Base-by-base conservation (phyloP, 179 eudicot species). In the Patellifolia procumbens region DNA sequence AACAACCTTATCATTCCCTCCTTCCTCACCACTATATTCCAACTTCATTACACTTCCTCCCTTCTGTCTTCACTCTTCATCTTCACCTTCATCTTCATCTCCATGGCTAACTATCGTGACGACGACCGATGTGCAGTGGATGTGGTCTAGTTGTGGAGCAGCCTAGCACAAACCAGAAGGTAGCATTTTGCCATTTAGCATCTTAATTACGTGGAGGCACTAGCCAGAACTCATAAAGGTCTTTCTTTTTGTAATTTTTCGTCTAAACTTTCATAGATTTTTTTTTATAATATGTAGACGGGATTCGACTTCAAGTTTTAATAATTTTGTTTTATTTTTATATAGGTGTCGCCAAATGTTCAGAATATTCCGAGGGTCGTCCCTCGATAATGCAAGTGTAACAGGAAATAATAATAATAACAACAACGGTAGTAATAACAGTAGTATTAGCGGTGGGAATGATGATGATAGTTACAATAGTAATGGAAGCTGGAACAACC, bases 401-500 rank as follows among this genome's bases (percentile, higher is more conserved):
- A n/a, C n/a, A n/a, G n/a, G n/a, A n/a, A n/a, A n/a, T n/a, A n/a
- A n/a, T n/a, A n/a, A n/a, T n/a, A n/a, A n/a, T n/a, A n/a, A n/a
- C 39, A 32, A 35, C 6, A 24, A 12, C 19, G 13, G 19, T 12
- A 26, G 53, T 11, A 45, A 32, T 15, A 45, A 34, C 16, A 43
- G 12, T 68, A 67, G 32, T 42, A 35, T 0, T 10, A 37, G 26
- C 12, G 39, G 5, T 39, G 46, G 35, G 9, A 31, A 68, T 9
- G 58, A 68, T 17, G 55, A 26, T 68, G 42, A 24, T 5, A 15
- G 1, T 43, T 12, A 13, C 13, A 10, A 24, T 26, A 68, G 56
- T n/a, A n/a, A n/a, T 68, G 55, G 72, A 22, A 68, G 22, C 8
- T 46, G 73, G 73, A 58, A 60, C 51, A 72, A 61, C 56, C 63